Percentiles rank a stretch among this genome's conserved stretches.
These are phyloP conservation scores for Aspergillus piperis DNA, from an alignment of 2,329 filamentous ascomycete species.

Conservation along the genomic window DNA sequence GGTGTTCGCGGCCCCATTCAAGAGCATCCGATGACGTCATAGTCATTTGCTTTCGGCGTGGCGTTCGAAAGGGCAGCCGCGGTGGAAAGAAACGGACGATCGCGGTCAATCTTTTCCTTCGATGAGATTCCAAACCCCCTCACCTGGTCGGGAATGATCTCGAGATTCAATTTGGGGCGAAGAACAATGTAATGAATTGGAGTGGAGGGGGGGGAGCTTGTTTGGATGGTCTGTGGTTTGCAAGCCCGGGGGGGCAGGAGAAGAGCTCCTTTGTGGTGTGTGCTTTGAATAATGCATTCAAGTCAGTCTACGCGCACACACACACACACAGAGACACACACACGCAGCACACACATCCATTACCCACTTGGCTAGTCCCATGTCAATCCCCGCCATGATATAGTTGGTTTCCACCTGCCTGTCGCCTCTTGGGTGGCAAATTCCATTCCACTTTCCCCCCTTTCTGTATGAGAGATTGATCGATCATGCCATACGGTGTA, in stretches of 20 bases:
- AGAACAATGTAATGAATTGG: neutral
- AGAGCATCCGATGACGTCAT: conserved; percentile 7
- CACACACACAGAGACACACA: too few relatives aligned
- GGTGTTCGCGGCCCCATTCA: neutral
- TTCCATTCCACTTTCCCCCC: neutral
- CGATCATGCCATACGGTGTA: conserved; percentile 2
- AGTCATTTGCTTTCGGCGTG: neutral
- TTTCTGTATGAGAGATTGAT: neutral
- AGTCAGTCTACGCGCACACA: neutral
- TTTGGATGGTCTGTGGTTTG: too few relatives aligned
- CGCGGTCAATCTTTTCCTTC: neutral
- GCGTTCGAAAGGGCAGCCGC: neutral
- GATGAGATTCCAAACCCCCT: neutral
- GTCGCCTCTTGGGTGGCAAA: neutral
- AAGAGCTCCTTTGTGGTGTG: neutral
- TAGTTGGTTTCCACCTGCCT: neutral
- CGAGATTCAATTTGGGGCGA: neutral
- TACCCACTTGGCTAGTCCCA: neutral
- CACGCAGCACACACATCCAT: neutral
- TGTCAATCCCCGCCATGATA: neutral
- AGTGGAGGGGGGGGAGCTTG: too few relatives aligned
- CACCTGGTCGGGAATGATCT: neutral
- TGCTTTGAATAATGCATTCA: neutral
- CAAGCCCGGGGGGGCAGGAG: too few relatives aligned
- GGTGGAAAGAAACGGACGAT: neutral